Percentiles rank a stretch among this genome's conserved stretches.
Evolutionary conservation across 1,284 basidiomycete species (phyloP).

Genomic region (Xerocomus minutiporus): DNA sequence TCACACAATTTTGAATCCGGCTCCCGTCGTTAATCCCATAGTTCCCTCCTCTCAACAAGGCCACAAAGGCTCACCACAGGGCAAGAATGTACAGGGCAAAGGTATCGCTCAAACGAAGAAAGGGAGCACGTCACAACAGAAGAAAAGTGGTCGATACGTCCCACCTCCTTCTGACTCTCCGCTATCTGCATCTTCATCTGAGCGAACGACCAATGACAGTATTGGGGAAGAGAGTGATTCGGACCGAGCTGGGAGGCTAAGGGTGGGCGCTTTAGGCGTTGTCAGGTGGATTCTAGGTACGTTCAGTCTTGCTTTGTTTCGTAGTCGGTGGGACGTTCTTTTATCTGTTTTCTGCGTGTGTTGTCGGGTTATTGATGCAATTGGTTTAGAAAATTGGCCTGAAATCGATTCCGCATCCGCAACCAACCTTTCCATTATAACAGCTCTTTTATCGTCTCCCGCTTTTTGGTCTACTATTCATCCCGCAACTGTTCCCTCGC

Average conservation of each 20-base stretch:
- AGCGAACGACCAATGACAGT: constrained; percentile 27
- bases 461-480: constrained; percentile 59
- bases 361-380: constrained; percentile 5
- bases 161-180: constrained; percentile 18
- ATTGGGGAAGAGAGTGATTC: constrained; percentile 59
- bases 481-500: constrained; percentile 24
- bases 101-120: constrained; percentile 17
- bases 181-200: constrained; percentile 11
- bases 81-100: constrained; percentile 6
- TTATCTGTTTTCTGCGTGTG: not conserved
- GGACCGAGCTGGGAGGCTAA: constrained; percentile 68
- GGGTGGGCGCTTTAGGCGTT: constrained; percentile 70
- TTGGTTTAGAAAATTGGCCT: constrained; percentile 18
- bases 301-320: constrained; percentile 17
- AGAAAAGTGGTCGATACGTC: constrained; percentile 34
- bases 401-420: constrained; percentile 1
- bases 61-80: not conserved
- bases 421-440: constrained; percentile 27
- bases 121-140: constrained; percentile 20
- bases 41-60: constrained; percentile 6
- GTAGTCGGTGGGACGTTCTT: not conserved
- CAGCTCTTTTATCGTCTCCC: constrained; percentile 45
- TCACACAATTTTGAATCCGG: constrained; percentile 67
- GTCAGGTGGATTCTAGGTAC: constrained; percentile 62
- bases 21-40: constrained; percentile 33